Percentiles rank a stretch among this genome's conserved stretches.
Evolutionary conservation across 345 rosid species (phyloP).

Genomic region (Clausena lansium): DNA sequence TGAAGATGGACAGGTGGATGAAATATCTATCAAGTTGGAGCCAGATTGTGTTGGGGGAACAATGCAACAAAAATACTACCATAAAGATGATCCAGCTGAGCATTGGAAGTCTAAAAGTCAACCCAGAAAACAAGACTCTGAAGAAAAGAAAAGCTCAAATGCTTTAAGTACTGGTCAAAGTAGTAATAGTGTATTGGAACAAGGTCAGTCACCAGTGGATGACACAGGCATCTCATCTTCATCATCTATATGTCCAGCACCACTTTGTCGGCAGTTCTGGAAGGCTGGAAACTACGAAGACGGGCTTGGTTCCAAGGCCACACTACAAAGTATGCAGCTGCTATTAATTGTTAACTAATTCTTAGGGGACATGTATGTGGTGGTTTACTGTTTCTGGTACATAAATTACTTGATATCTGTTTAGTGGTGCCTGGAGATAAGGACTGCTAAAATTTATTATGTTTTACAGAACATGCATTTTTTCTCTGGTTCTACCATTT

Average conservation of each 20-base stretch:
- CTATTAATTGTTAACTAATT: conserved; percentile 6
- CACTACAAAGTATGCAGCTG: conserved; percentile 53
- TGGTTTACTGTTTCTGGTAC: background rate
- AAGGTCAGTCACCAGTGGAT: conserved; percentile 62
- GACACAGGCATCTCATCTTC: conserved; percentile 65
- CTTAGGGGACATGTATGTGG: background rate
- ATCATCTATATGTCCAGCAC: conserved; percentile 57
- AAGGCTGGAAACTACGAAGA: conserved; percentile 74
- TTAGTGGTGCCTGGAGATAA: background rate
- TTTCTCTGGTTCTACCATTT: background rate
- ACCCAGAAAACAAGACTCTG: conserved; percentile 41
- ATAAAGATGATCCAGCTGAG: conserved; percentile 8
- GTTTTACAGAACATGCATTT: background rate
- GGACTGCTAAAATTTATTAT: background rate
- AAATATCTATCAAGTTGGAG: conserved; percentile 53
- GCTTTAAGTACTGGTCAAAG: conserved; percentile 47
- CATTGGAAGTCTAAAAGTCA: conserved; percentile 24
- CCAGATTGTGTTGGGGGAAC: conserved; percentile 26
- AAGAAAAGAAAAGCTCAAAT: conserved; percentile 53
- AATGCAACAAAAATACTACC: conserved; percentile 7
- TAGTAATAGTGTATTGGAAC: conserved; percentile 65
- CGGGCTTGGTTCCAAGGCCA: conserved; percentile 45
- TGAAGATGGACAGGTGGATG: conserved; percentile 30
- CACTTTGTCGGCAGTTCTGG: conserved; percentile 93
- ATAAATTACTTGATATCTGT: background rate